Conservation (phyloP, 164 flowering plant genomes). For the Berberis vulgaris region DNA sequence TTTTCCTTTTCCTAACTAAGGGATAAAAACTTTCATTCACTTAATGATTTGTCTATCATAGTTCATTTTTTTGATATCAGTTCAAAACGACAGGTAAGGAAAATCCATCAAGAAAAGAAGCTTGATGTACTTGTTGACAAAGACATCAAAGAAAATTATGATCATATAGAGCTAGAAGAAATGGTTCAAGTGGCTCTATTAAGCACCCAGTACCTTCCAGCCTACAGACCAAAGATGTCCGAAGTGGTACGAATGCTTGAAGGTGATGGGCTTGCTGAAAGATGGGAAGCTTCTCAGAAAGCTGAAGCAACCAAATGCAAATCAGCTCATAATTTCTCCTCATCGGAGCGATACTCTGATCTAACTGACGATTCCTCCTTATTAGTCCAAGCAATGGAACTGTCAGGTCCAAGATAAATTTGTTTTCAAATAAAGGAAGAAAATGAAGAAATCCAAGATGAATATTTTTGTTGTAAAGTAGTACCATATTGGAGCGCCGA, state of each 20-base stretch:
- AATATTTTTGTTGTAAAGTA: neutral
- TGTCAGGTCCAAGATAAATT: conserved; percentile 23
- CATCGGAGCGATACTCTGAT: conserved; percentile 22
- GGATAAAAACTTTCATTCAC: neutral
- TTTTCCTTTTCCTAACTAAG: neutral
- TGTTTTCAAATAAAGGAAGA: neutral
- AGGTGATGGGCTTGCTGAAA: conserved; percentile 28
- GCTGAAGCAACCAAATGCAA: conserved; percentile 13
- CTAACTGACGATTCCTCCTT: conserved; percentile 22
- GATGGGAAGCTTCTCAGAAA: conserved; percentile 28
- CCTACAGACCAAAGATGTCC: conserved; percentile 24
- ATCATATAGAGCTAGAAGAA: conserved; percentile 12
- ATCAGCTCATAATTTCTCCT: conserved; percentile 8
- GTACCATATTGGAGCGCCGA: neutral
- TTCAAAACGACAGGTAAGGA: conserved; percentile 1
- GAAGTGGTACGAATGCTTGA: conserved; percentile 29
- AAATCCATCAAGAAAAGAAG: conserved; percentile 12
- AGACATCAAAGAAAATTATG: conserved; percentile 10
- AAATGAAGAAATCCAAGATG: neutral
- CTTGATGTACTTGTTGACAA: conserved; percentile 12
- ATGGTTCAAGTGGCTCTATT: conserved; percentile 25
- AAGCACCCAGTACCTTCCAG: conserved; percentile 29
- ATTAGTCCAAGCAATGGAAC: conserved; percentile 23
- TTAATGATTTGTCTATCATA: no score
- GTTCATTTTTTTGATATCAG: neutral